Evolutionary conservation across 208 protist genomes (phyloP), one percentile per base, ranked within the genome.

Genomic region (Leishmania aethiopica): DNA sequence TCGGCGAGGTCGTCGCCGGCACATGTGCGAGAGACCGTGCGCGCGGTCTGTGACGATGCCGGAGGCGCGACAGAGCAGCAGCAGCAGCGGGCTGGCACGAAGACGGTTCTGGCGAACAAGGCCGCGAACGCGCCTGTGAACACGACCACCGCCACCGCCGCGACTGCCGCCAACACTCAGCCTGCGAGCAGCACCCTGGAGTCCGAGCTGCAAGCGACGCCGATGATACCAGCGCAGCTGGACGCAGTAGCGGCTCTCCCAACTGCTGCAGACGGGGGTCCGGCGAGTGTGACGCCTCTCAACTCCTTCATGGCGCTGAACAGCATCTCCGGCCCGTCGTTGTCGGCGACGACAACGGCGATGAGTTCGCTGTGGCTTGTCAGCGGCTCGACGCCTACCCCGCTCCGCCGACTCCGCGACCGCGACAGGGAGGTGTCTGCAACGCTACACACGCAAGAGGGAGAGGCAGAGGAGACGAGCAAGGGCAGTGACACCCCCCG

Each of bases 361-460:
- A 71, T 57, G 55, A 83, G 78, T 28, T 92, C 91, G n/a, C 77
- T 93, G 82, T 76, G 92, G 78, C 83, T 94, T 19, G 89, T 92
- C 8, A 86, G 76, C 59, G 91, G 89, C 32, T 82, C 78, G 1
- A 93, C 91, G 1, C 91, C 88, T 40, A 90, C 91, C 0, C 88
- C 88, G 19, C 86, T 89, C 55, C 91, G 88, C 13, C 57, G 80
- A 15, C 82, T 81, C 37, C 82, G 82, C 7, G 62, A 81, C 42
- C 42, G 81, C 60, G 42, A 62, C 2, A 55, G 47, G 72, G 72
- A 77, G 45, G 40, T 28, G 66, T 67, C 69, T 53, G 77, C 28
- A 64, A 49, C 55, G 37, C 51, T 40, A 0, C 76, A 35, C 32
- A 32, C 25, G 15, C 59, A 70, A 45, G 73, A 69, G 10, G 51